These are phyloP conservation scores for Amphirosellinia nigrospora DNA, from an alignment of 495 filamentous ascomycete genomes.

Conservation along the genomic window DNA sequence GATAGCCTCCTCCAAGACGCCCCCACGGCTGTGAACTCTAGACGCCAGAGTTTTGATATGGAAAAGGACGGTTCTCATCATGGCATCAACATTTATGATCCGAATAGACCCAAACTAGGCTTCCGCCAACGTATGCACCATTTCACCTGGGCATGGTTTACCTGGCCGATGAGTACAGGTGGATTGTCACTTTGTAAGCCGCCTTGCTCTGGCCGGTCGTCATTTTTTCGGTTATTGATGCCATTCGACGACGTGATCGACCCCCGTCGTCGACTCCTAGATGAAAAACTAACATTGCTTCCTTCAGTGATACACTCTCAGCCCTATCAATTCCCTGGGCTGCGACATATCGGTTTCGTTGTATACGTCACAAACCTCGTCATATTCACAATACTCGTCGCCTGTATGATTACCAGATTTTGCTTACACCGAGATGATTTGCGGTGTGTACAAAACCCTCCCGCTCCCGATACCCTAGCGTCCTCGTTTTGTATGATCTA, in stretches of 20 bases:
- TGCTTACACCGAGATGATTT: slow-evolving; percentile 58
- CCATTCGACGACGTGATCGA: neutral
- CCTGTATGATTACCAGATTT: slow-evolving; percentile 62
- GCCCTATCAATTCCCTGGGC: slow-evolving; percentile 65
- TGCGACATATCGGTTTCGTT: slow-evolving; percentile 63
- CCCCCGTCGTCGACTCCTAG: neutral
- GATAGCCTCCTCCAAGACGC: neutral
- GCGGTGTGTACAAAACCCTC: too few species aligned
- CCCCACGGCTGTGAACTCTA: slow-evolving; percentile 17
- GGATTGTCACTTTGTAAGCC: slow-evolving; percentile 23
- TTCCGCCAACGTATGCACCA: slow-evolving; percentile 24
- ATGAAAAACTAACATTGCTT: slow-evolving; percentile 14
- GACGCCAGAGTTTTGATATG: slow-evolving; percentile 11
- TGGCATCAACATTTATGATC: slow-evolving; percentile 18
- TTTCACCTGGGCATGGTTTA: slow-evolving; percentile 30
- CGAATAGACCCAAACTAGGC: slow-evolving; percentile 22
- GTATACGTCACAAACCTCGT: slow-evolving; percentile 69
- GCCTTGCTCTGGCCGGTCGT: neutral
- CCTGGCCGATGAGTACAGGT: slow-evolving; percentile 25
- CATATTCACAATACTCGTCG: slow-evolving; percentile 60
- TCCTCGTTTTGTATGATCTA: too few species aligned
- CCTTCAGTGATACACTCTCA: slow-evolving; percentile 56
- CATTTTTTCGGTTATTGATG: neutral
- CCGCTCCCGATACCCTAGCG: too few species aligned
- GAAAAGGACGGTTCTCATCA: neutral